Evolutionary conservation across 129 eudicot genomes (phyloP).

Genomic region (Artemisia tridentata): DNA sequence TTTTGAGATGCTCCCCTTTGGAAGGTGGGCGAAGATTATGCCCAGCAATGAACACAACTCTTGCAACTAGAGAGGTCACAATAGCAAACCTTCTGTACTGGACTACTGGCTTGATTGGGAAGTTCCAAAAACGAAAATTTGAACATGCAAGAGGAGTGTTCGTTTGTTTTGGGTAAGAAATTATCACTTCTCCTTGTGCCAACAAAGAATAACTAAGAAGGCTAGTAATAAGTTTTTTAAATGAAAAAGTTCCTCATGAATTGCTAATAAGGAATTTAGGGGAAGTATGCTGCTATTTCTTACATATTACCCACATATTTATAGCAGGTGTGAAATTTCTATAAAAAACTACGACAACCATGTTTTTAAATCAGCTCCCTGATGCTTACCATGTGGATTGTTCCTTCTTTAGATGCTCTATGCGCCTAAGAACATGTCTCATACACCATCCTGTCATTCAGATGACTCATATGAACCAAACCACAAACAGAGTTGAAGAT

Average conservation of each 20-base stretch:
- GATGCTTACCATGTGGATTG: too few relatives aligned
- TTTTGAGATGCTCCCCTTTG: conserved; percentile 51
- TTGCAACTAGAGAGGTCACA: conserved; percentile 33
- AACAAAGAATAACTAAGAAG: not conserved
- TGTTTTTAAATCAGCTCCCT: too few relatives aligned
- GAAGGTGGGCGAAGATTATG: conserved; percentile 54
- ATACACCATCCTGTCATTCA: too few relatives aligned
- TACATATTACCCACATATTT: too few relatives aligned
- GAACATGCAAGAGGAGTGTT: conserved; percentile 31
- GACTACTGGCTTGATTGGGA: conserved; percentile 52
- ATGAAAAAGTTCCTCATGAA: not conserved
- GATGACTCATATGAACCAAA: too few relatives aligned
- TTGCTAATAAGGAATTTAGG: too few relatives aligned
- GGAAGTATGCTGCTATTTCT: too few relatives aligned
- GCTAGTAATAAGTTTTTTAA: not conserved
- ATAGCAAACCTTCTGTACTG: conserved; percentile 45
- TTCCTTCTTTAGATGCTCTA: too few relatives aligned
- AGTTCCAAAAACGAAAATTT: conserved; percentile 36
- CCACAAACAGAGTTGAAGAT: too few relatives aligned
- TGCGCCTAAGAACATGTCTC: too few relatives aligned
- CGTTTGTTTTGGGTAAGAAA: conserved; percentile 10
- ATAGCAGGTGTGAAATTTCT: too few relatives aligned
- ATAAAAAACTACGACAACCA: too few relatives aligned
- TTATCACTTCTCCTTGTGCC: conserved; percentile 25
- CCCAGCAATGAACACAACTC: conserved; percentile 49